These are phyloP conservation scores for Cytospora piceae DNA, from an alignment of 2,329 filamentous ascomycete genomes.

Conservation along the genomic window DNA sequence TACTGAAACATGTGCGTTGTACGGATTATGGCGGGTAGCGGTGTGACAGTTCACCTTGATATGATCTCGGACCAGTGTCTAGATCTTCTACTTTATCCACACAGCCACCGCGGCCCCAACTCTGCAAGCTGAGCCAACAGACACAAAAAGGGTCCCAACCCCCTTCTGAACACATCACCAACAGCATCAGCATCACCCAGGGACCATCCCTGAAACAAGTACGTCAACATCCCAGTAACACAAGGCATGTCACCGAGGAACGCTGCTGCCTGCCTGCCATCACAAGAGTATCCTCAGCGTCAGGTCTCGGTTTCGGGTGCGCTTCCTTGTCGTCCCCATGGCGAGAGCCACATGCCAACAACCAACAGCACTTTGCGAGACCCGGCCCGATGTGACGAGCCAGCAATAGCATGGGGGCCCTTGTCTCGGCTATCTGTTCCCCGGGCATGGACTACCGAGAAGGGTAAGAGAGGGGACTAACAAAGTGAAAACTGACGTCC, in stretches of 20 bases:
- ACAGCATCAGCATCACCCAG: constrained; percentile 11
- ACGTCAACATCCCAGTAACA: neutral
- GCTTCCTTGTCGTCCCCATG: neutral
- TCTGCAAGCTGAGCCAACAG: constrained; percentile 7
- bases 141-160: neutral
- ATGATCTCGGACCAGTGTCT: neutral
- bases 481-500: neutral
- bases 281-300: neutral
- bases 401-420: neutral
- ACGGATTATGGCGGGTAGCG: neutral
- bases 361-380: neutral
- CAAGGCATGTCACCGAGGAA: neutral
- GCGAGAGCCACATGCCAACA: neutral
- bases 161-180: constrained; percentile 10
- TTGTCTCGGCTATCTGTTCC: neutral
- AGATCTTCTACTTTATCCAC: neutral
- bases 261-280: constrained; percentile 2
- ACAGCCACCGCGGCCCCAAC: neutral
- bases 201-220: neutral
- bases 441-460: constrained; percentile 1
- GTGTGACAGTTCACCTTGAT: neutral
- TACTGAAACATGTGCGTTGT: neutral
- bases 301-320: neutral
- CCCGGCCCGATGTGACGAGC: neutral
- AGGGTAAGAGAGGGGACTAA: neutral